Conservation (phyloP, 768 basidiomycete genomes). For the Phylloporus sp. region DNA sequence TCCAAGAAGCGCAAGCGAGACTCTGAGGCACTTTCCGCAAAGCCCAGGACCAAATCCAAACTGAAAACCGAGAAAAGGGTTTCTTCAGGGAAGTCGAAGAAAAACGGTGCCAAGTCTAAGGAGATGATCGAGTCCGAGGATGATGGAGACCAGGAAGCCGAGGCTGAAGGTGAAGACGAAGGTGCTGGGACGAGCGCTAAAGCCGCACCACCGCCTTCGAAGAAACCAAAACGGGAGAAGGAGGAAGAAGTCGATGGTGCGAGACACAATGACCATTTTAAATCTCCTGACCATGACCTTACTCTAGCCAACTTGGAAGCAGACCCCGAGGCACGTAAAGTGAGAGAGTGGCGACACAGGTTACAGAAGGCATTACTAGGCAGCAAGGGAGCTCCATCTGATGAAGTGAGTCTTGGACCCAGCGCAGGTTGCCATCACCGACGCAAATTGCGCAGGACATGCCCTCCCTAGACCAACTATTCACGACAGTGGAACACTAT, state of each 20-base stretch:
- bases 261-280: slow-evolving; percentile 18
- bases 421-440: slow-evolving; percentile 3
- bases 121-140: slow-evolving; percentile 66
- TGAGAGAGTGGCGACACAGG: slow-evolving; percentile 89
- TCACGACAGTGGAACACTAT: slow-evolving; percentile 72
- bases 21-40: slow-evolving; percentile 39
- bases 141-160: slow-evolving; percentile 44
- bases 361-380: slow-evolving; percentile 84
- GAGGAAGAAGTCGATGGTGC: slow-evolving; percentile 59
- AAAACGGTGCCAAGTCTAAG: slow-evolving; percentile 58
- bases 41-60: slow-evolving; percentile 42
- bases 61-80: slow-evolving; percentile 40
- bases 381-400: slow-evolving; percentile 56
- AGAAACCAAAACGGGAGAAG: slow-evolving; percentile 57
- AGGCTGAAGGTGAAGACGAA: slow-evolving; percentile 43
- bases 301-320: slow-evolving; percentile 38
- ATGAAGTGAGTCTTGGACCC: slow-evolving; percentile 44
- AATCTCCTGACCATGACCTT: slow-evolving; percentile 4
- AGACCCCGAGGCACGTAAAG: slow-evolving; percentile 65
- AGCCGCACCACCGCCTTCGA: slow-evolving; percentile 55
- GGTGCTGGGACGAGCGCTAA: slow-evolving; percentile 48
- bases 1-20: slow-evolving; percentile 63
- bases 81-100: slow-evolving; percentile 36
- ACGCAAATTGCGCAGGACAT: slow-evolving; percentile 53
- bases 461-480: slow-evolving; percentile 64